Percentiles rank a stretch among this genome's conserved stretches.
Conservation (phyloP, 768 basidiomycete species). For the Podaxis pistillaris region DNA sequence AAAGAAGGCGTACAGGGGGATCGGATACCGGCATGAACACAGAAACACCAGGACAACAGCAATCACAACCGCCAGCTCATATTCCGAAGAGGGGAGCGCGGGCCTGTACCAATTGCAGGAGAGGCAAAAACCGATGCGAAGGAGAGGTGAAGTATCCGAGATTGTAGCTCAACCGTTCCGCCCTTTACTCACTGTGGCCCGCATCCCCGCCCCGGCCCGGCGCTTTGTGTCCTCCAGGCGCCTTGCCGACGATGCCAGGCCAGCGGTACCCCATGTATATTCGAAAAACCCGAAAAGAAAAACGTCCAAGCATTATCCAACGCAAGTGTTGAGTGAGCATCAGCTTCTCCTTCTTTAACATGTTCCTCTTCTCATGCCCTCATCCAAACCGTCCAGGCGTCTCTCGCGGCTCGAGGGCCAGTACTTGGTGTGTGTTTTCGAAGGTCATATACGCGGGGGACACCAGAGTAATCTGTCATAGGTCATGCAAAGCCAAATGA, state of each 20-base stretch:
- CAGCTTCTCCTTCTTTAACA: constrained; percentile 9
- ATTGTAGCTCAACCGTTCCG: constrained; percentile 41
- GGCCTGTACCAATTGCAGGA: constrained; percentile 86
- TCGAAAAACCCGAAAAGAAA: constrained; percentile 93
- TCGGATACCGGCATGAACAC: constrained; percentile 33
- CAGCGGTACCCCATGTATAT: constrained; percentile 77
- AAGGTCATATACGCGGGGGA: background rate
- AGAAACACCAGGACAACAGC: constrained; percentile 31
- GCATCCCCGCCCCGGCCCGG: constrained; percentile 77
- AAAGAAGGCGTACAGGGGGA: constrained; percentile 54
- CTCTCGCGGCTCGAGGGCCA: constrained; percentile 84
- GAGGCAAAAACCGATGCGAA: constrained; percentile 92
- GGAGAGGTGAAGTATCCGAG: constrained; percentile 65
- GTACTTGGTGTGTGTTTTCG: constrained; percentile 57
- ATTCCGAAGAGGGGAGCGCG: constrained; percentile 89
- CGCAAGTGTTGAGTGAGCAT: constrained; percentile 71
- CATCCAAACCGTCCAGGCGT: constrained; percentile 48
- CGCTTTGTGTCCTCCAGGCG: constrained; percentile 52
- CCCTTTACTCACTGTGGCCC: constrained; percentile 57
- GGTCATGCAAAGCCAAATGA: constrained; percentile 95
- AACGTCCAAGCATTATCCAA: constrained; percentile 54
- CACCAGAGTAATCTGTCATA: constrained; percentile 24
- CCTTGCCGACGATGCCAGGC: constrained; percentile 89
- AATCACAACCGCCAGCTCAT: constrained; percentile 44
- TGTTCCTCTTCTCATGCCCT: constrained; percentile 18